phyloP scores from a whole-genome alignment of 495 filamentous ascomycete species.

The Aspergillus hancockii region DNA sequence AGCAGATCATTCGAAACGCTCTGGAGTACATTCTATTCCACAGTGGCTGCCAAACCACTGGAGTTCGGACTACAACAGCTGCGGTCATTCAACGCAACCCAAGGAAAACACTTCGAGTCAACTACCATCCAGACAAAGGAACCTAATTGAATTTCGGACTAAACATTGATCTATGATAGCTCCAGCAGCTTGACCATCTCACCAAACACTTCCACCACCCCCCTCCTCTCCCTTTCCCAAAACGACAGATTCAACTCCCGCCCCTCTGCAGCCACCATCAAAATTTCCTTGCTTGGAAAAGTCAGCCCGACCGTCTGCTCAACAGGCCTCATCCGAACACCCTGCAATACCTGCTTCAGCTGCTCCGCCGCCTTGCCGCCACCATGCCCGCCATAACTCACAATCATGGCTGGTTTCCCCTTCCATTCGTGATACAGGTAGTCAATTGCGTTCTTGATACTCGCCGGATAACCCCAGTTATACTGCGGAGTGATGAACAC shows the following conservation, averaged over 20 bases:
- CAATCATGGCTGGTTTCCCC: slow-evolving; percentile 56
- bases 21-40: neutral
- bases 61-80: neutral
- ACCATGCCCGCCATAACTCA: slow-evolving; percentile 56
- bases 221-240: slow-evolving; percentile 10
- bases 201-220: neutral
- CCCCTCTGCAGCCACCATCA: slow-evolving; percentile 1
- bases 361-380: slow-evolving; percentile 47
- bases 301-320: slow-evolving; percentile 18
- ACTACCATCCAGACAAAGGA: neutral
- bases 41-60: neutral
- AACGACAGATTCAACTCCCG: slow-evolving; percentile 10
- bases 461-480: slow-evolving; percentile 56
- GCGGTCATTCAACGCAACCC: neutral
- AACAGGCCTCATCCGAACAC: slow-evolving; percentile 23
- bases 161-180: no score
- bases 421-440: slow-evolving; percentile 62
- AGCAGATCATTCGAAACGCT: neutral
- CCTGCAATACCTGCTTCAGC: slow-evolving; percentile 28
- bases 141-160: neutral
- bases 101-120: neutral
- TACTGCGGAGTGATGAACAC: slow-evolving; percentile 60
- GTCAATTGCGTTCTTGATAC: slow-evolving; percentile 64
- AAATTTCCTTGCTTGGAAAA: slow-evolving; percentile 18
- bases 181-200: neutral